Percentiles rank a stretch among this genome's conserved stretches.
Conservation (phyloP, 495 filamentous ascomycete species). For the Penicillium alfredii region DNA sequence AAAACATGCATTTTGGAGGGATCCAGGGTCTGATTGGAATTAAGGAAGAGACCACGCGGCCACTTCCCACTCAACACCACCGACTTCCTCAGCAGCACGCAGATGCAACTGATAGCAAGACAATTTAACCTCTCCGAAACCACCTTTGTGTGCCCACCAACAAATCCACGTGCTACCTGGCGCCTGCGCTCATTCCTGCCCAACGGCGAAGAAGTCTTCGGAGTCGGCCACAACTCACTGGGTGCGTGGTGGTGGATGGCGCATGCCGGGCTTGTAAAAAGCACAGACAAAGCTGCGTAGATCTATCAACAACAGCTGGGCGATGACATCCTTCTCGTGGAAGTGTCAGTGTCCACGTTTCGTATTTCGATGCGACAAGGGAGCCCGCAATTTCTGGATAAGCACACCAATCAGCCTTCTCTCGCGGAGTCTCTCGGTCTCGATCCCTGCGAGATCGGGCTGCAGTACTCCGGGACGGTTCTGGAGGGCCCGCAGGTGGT, state of each 20-base stretch:
- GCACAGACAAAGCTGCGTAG: not conserved
- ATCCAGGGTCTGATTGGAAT: too few relatives aligned
- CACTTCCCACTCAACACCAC: too few relatives aligned
- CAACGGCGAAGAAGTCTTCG: slow-evolving; percentile 15
- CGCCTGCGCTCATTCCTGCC: slow-evolving; percentile 14
- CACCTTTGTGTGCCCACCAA: slow-evolving; percentile 16
- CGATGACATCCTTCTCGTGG: slow-evolving; percentile 5
- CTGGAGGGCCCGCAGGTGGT: slow-evolving; percentile 5
- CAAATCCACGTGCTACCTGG: slow-evolving; percentile 4
- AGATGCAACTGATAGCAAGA: slow-evolving; percentile 17
- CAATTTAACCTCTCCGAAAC: slow-evolving; percentile 23
- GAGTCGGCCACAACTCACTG: slow-evolving; percentile 14
- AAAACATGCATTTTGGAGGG: too few relatives aligned
- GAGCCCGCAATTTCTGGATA: slow-evolving; percentile 3
- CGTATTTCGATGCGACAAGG: slow-evolving; percentile 9
- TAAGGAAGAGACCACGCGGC: too few relatives aligned
- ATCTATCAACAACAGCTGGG: slow-evolving; percentile 9
- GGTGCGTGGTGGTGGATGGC: slow-evolving; percentile 16
- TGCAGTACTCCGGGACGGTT: not conserved
- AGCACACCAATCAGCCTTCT: slow-evolving; percentile 4
- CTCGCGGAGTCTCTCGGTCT: slow-evolving; percentile 7
- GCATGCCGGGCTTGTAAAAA: slow-evolving; percentile 3
- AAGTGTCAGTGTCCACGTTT: not conserved
- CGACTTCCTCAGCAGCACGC: slow-evolving; percentile 8
- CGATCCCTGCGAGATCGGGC: slow-evolving; percentile 1